Evolutionary conservation across 2,329 filamentous ascomycete genomes (phyloP), one percentile per base, ranked within the genome.

Genomic region (Colletotrichum zoysiae): DNA sequence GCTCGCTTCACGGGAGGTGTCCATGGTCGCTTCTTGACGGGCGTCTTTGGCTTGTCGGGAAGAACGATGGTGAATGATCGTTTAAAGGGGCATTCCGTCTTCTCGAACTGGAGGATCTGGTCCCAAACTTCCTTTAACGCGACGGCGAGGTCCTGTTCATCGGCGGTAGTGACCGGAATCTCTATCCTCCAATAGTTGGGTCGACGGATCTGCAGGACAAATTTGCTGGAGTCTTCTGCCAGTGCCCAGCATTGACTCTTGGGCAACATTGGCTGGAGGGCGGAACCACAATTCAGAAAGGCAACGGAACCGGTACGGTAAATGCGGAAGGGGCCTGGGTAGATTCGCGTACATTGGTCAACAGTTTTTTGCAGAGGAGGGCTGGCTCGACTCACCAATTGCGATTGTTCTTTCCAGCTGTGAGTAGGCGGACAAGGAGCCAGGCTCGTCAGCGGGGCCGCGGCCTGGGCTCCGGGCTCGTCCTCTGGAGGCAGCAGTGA

Each of bases 211-310:
- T 95, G 92, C 71, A 98, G 84, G n/a, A 97, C 92, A 76, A 97
- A 97, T 76, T 91, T 88, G 80, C 86, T 94, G 51, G 92, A 92
- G 67, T 91, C 88, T 69, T 94, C 92, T 79, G 97, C 93, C 42
- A 98, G 92, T 79, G 93, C 97, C 95, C 95, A 98, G 79, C 93
- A 97, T 81, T 97, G 95, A 70, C 94, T 97, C 80, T 94, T 94
- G 33, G 93, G 94, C 64, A 98, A 84, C 74, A 98, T 96, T 14
- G 95, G 93, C 77, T 96, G 93, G 23, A 97, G 87, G 20, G 95
- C 91, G 67, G 90, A 90, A 71, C 93, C 93, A 74, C 94, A 97
- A 81, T 93, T 95, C 12, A 98, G 86, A 77, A 97, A 98, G 16
- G 94, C 93, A 20, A 96, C 93, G 12, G 94, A 94, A 26, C 94